phyloP scores from a whole-genome alignment of 1,284 basidiomycete species.

The Moesziomyces globuligerus region DNA sequence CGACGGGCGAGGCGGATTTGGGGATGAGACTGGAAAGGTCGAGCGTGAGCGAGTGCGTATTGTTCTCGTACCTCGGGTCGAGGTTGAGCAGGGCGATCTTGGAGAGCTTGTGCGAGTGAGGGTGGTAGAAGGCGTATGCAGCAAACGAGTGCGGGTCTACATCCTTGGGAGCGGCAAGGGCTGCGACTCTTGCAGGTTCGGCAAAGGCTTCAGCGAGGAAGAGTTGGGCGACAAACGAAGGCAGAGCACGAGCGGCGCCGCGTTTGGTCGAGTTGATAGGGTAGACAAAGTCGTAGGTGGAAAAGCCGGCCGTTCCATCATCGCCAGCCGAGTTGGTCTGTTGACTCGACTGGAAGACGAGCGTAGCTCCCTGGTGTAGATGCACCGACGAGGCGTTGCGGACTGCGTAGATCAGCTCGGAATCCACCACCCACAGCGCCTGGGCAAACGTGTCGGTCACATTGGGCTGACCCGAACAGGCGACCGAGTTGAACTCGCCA shows the following conservation, averaged over 20 bases:
- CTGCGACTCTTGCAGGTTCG: conserved; percentile 1
- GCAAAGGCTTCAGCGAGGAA: conserved; percentile 10
- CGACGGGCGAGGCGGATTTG: neutral
- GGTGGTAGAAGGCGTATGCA: conserved; percentile 9
- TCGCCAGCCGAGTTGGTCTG: conserved; percentile 8
- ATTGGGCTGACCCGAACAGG: conserved; percentile 11
- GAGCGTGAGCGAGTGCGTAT: neutral
- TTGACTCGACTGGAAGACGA: conserved; percentile 10
- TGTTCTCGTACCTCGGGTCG: conserved; percentile 8
- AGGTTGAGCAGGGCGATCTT: conserved; percentile 9
- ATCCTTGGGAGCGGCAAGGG: neutral
- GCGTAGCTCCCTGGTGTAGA: conserved; percentile 12
- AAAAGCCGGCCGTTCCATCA: conserved; percentile 10
- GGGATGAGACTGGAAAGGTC: conserved; percentile 3
- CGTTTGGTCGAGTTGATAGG: conserved; percentile 9
- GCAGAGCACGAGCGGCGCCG: conserved; percentile 3
- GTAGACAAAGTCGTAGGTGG: conserved; percentile 12
- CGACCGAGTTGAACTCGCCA: conserved; percentile 13
- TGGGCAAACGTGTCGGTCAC: conserved; percentile 18
- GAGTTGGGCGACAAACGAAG: conserved; percentile 8
- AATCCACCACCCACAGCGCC: conserved; percentile 11
- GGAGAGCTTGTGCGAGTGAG: neutral
- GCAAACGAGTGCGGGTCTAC: neutral
- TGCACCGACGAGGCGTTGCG: conserved; percentile 9
- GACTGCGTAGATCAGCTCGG: conserved; percentile 14